Base-by-base conservation (phyloP, 208 protist species). In the Kentomonas sorsogonicus region DNA sequence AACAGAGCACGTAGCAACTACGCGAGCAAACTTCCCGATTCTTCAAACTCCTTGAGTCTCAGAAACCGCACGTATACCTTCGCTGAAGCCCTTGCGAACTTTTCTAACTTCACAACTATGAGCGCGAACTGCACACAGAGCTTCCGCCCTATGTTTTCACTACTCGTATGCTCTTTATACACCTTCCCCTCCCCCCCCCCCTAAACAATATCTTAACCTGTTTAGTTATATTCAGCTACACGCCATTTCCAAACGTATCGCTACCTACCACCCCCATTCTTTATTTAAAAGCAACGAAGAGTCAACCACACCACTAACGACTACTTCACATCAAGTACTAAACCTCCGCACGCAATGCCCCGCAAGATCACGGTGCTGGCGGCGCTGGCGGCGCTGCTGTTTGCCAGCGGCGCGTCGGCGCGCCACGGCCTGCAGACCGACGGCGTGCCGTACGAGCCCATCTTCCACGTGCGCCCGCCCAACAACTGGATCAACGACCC, bases 401-500 rank as follows among this genome's bases (percentile, higher is more conserved):
- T 44, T 29, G 31, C 45, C 20, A 45, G 43, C 1, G 53, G 11
- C 36, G 43, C 25, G 22, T 25, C 43, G 43, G 22, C 43, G 6
- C 10, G n/a, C n/a, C n/a, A 26, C n/a, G 25, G 16, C 22, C 43
- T 27, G 43, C 11, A 13, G n/a, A 48, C 25, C 43, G 43, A 48
- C 25, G 43, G 22, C 43, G 43, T 48, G n/a, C 43, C 43, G 43
- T 48, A 48, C 36, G 58, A 62, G 40, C 79, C 76, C 26, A 53
- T 57, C 45, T 88, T 72, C 60, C 80, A 84, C 65, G 58, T 84
- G 9, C 74, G 74, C 13, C 63, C 76, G 13, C 67, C 62, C 7
- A 62, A 22, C 22, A 57, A 84, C 53, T 87, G 79, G 69, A 81
- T 84, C 60, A 83, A 76, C 48, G 76, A 80, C 66, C 76, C 79